Conservation (phyloP, 805 yeast genomes). For the Kluyveromyces wickerhamii region DNA sequence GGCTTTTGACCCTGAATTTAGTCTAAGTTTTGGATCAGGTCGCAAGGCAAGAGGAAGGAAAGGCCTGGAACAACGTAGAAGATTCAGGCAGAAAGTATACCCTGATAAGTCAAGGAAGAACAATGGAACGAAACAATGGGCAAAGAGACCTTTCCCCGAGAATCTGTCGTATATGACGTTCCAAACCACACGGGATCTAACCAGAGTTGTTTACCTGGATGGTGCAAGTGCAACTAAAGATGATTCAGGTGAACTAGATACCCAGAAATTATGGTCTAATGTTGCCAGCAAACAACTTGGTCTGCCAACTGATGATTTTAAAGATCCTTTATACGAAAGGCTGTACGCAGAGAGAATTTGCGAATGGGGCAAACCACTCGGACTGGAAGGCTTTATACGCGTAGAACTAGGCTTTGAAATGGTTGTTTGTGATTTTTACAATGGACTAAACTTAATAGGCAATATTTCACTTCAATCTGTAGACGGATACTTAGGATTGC, state of each 20-base stretch:
- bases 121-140: slow-evolving; percentile 2
- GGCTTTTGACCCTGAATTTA: slow-evolving; percentile 57
- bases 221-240: slow-evolving; percentile 65
- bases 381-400: slow-evolving; percentile 51
- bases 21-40: slow-evolving; percentile 39
- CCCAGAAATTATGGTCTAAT: slow-evolving; percentile 38
- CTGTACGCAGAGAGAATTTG: slow-evolving; percentile 44
- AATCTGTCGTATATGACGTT: slow-evolving; percentile 47
- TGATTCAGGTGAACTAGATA: slow-evolving; percentile 53
- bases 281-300: slow-evolving; percentile 13
- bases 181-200: slow-evolving; percentile 39
- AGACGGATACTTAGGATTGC: slow-evolving; percentile 34
- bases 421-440: slow-evolving; percentile 50
- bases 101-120: too few relatives aligned
- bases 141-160: slow-evolving; percentile 13
- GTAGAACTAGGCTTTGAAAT: slow-evolving; percentile 56
- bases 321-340: slow-evolving; percentile 35
- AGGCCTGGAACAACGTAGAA: not conserved
- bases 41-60: slow-evolving; percentile 18
- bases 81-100: not conserved
- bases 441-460: slow-evolving; percentile 39
- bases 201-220: slow-evolving; percentile 45
- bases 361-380: slow-evolving; percentile 43
- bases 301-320: slow-evolving; percentile 11
- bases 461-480: slow-evolving; percentile 35